Evolutionary conservation across 2,329 filamentous ascomycete genomes (phyloP).

Genomic region (Didymella arachidicola): DNA sequence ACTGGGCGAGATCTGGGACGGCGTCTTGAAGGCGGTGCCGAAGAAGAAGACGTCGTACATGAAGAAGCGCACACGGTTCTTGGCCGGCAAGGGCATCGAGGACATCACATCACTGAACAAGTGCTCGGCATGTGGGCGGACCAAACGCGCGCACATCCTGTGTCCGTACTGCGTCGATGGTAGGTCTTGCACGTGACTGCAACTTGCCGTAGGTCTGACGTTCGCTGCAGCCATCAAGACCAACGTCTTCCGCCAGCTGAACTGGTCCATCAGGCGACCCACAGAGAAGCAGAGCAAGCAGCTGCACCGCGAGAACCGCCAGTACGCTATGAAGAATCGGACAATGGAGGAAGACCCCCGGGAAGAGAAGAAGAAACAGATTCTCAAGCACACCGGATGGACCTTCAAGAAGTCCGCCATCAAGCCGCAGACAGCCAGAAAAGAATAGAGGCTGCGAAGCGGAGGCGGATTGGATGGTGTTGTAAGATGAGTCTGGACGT

Average conservation of each 20-base stretch:
- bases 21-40: constrained; percentile 87
- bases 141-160: constrained; percentile 87
- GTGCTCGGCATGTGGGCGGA: constrained; percentile 86
- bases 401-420: constrained; percentile 20
- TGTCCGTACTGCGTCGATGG: constrained; percentile 87
- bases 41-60: constrained; percentile 99
- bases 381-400: constrained; percentile 43
- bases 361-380: constrained; percentile 37
- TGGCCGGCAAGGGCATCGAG: constrained; percentile 94
- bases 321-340: constrained; percentile 25
- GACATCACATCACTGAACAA: constrained; percentile 87
- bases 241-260: constrained; percentile 43
- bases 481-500: not conserved
- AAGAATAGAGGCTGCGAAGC: too few relatives aligned
- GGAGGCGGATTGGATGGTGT: not conserved
- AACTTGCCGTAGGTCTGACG: not conserved
- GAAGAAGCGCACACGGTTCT: constrained; percentile 90
- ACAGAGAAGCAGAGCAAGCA: constrained; percentile 45
- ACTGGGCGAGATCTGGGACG: constrained; percentile 89
- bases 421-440: not conserved
- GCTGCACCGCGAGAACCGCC: constrained; percentile 32
- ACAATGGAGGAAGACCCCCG: constrained; percentile 32
- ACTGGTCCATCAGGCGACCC: constrained; percentile 37
- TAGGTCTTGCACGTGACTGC: constrained; percentile 55
- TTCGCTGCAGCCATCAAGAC: constrained; percentile 43